phyloP scores from a whole-genome alignment of 352 stramenopile genomes.

The Pilasporangium apinafurcum region DNA sequence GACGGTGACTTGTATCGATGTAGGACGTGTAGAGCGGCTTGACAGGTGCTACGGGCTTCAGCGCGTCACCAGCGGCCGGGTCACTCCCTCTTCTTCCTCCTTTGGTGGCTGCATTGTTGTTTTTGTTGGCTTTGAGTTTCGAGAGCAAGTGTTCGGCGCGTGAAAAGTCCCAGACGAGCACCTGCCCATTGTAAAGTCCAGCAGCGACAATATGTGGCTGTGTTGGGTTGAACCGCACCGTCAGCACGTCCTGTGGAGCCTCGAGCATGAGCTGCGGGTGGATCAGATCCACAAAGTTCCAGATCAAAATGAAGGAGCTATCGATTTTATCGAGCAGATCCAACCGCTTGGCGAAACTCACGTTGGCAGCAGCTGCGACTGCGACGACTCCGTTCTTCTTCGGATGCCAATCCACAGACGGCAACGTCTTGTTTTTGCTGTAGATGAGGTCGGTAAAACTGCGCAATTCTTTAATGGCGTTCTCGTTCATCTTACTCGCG shows the following conservation, averaged over 20 bases:
- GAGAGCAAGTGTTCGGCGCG: slow-evolving; percentile 64
- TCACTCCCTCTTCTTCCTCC: not conserved
- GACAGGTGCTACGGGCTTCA: slow-evolving; percentile 59
- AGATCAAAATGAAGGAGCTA: slow-evolving; percentile 89
- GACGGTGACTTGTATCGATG: slow-evolving; percentile 84
- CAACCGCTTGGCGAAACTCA: slow-evolving; percentile 80
- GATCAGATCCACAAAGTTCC: slow-evolving; percentile 94
- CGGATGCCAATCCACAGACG: slow-evolving; percentile 89
- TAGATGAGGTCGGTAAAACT: slow-evolving; percentile 93
- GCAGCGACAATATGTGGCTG: slow-evolving; percentile 78
- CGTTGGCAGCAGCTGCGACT: slow-evolving; percentile 80
- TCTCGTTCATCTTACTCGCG: slow-evolving; percentile 77
- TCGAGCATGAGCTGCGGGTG: slow-evolving; percentile 91
- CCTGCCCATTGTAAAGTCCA: slow-evolving; percentile 84
- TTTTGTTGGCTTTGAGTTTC: slow-evolving; percentile 46
- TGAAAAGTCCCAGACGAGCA: slow-evolving; percentile 89
- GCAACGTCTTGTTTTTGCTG: slow-evolving; percentile 89
- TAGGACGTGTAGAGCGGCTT: slow-evolving; percentile 78
- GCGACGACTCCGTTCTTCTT: slow-evolving; percentile 84
- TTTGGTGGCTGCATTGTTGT: slow-evolving; percentile 8
- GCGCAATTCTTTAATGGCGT: slow-evolving; percentile 87
- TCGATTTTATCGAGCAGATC: slow-evolving; percentile 71
- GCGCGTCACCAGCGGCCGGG: slow-evolving; percentile 17
- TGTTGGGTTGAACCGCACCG: slow-evolving; percentile 87
- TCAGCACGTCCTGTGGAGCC: slow-evolving; percentile 84